Conservation (phyloP, 768 basidiomycete species). For the Lentinula boryana region DNA sequence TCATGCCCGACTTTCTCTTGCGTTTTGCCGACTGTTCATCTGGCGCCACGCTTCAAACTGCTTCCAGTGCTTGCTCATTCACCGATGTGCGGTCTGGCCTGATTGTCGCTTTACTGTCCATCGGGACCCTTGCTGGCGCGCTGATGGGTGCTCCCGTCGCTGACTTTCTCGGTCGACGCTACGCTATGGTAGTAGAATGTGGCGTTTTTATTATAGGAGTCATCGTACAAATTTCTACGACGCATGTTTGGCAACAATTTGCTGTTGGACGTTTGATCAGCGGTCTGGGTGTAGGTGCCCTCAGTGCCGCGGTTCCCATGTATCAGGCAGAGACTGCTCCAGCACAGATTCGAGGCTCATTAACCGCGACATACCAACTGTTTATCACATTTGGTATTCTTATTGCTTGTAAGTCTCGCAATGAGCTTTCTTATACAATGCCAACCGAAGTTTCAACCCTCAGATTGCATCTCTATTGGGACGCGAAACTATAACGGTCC, state of each 20-base stretch:
- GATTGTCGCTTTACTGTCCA: constrained; percentile 65
- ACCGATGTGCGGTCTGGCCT: constrained; percentile 52
- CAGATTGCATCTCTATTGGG: constrained; percentile 67
- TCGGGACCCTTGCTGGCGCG: constrained; percentile 63
- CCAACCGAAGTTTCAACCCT: not conserved
- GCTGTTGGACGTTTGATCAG: constrained; percentile 60
- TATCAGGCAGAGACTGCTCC: constrained; percentile 74
- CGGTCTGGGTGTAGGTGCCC: constrained; percentile 63
- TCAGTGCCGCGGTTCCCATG: constrained; percentile 65
- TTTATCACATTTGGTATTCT: constrained; percentile 71
- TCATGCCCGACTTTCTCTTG: constrained; percentile 63
- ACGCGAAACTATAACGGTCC: constrained; percentile 41
- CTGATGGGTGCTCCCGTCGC: constrained; percentile 56
- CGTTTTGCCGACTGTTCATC: constrained; percentile 54
- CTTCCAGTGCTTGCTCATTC: constrained; percentile 41
- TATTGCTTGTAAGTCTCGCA: constrained; percentile 42
- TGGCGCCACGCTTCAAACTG: constrained; percentile 19
- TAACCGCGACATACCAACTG: constrained; percentile 57
- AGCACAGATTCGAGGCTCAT: constrained; percentile 61
- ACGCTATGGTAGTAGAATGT: constrained; percentile 62
- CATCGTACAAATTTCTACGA: constrained; percentile 49
- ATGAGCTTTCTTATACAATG: too few relatives aligned
- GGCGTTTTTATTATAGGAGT: constrained; percentile 53
- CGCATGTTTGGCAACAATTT: constrained; percentile 57
- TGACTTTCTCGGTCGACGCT: constrained; percentile 58